Evolutionary conservation across 2,329 filamentous ascomycete genomes (phyloP).

Genomic region (Dothideomycetes sp.): DNA sequence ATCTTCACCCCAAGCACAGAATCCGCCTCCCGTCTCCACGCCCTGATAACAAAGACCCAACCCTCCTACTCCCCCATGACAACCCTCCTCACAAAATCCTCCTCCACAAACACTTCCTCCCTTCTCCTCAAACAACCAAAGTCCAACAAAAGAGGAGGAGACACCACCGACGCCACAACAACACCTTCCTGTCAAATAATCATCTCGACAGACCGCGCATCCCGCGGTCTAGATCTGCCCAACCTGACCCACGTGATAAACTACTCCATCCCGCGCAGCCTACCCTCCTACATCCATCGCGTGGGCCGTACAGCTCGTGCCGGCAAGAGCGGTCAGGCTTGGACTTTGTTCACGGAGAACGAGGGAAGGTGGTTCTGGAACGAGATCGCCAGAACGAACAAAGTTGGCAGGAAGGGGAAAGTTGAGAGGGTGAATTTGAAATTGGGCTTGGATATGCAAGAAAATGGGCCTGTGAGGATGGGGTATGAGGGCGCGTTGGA

Average conservation of each 20-base stretch:
- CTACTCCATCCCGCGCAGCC: conserved; percentile 78
- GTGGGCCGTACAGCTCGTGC: conserved; percentile 86
- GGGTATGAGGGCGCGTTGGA: conserved; percentile 48
- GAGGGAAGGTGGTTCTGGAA: conserved; percentile 92
- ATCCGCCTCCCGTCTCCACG: conserved; percentile 73
- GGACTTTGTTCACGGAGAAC: conserved; percentile 73
- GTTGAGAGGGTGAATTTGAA: conserved; percentile 37
- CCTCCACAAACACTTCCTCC: conserved; percentile 40
- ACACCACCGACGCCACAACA: conserved; percentile 45
- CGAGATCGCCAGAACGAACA: conserved; percentile 56
- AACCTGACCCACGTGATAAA: conserved; percentile 79
- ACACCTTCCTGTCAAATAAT: conserved; percentile 43
- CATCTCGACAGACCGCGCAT: conserved; percentile 86
- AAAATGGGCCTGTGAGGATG: conserved; percentile 30
- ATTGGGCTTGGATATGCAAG: conserved; percentile 24
- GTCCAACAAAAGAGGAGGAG: too few relatives aligned
- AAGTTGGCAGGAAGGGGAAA: conserved; percentile 39
- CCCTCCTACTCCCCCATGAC: conserved; percentile 22
- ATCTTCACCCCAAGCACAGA: conserved; percentile 91
- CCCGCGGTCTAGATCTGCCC: conserved; percentile 70
- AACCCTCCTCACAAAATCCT: conserved; percentile 55
- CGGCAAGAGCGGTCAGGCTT: conserved; percentile 64
- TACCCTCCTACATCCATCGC: conserved; percentile 80
- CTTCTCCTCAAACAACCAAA: conserved; percentile 43
- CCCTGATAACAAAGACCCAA: conserved; percentile 49